Percentiles rank a stretch among this genome's conserved stretches.
Conservation (phyloP, 495 filamentous ascomycete species). For the Cercophora samala region DNA sequence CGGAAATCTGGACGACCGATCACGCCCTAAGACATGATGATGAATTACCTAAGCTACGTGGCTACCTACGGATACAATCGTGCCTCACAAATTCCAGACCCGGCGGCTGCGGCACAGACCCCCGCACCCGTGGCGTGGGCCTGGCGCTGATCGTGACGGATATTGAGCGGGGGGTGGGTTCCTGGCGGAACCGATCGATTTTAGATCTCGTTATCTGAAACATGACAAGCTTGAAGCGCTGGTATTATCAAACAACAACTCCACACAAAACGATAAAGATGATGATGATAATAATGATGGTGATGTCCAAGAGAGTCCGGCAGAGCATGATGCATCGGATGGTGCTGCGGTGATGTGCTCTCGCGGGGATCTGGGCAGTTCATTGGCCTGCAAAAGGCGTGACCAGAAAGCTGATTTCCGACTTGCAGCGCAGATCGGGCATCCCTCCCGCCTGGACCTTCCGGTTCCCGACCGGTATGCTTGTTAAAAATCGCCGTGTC, state of each 20-base stretch:
- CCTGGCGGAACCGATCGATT: neutral
- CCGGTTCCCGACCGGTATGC: neutral
- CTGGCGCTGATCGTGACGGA: neutral
- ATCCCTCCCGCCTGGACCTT: neutral
- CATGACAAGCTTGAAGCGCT: neutral
- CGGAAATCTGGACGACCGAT: too few species aligned
- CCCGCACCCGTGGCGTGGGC: too few species aligned
- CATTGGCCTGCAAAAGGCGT: neutral
- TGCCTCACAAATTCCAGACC: too few species aligned
- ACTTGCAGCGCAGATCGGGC: constrained; percentile 1
- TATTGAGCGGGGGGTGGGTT: neutral
- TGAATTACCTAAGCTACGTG: too few species aligned
- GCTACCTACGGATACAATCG: too few species aligned
- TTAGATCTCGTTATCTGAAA: constrained; percentile 9
- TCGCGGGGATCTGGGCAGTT: neutral
- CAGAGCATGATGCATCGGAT: neutral
- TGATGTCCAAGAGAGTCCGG: neutral
- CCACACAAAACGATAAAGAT: too few species aligned
- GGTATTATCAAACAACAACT: too few species aligned
- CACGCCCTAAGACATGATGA: too few species aligned
- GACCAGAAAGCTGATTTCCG: neutral
- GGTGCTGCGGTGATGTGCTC: neutral
- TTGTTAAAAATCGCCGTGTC: neutral
- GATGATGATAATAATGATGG: neutral
- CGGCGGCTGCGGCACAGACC: too few species aligned